phyloP scores from a whole-genome alignment of 2,329 filamentous ascomycete genomes.

The Arthrobotrys pseudoclavata region DNA sequence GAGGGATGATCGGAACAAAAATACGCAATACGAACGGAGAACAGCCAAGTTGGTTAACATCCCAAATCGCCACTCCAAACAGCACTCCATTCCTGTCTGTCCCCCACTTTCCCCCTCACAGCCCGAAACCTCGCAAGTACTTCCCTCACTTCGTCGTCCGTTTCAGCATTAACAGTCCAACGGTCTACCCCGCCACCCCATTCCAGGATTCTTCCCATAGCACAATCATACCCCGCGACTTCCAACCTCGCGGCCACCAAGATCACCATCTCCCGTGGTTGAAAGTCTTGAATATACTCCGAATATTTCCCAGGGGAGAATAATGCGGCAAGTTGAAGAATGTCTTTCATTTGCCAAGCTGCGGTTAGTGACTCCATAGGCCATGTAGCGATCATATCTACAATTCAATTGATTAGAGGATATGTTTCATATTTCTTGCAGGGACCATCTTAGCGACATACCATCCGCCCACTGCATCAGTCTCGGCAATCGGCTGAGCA shows the following conservation, averaged over 20 bases:
- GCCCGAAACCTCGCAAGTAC: conserved; percentile 40
- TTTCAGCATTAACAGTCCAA: conserved; percentile 52
- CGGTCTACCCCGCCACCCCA: conserved; percentile 48
- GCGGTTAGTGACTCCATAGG: conserved; percentile 38
- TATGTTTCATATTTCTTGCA: conserved; percentile 4
- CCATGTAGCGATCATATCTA: conserved; percentile 59
- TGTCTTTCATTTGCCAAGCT: conserved; percentile 57
- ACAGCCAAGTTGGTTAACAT: conserved; percentile 21
- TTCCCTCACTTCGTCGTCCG: conserved; percentile 57
- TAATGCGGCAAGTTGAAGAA: conserved; percentile 48
- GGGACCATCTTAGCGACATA: conserved; percentile 13
- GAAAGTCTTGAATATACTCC: conserved; percentile 43
- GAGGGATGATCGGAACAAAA: background rate
- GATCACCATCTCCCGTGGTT: conserved; percentile 53
- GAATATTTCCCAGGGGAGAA: conserved; percentile 46
- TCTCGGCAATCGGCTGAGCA: conserved; percentile 49
- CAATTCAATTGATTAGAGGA: conserved; percentile 2
- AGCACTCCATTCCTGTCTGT: conserved; percentile 52
- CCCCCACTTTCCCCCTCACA: conserved; percentile 49
- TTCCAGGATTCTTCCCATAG: conserved; percentile 34
- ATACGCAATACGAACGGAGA: background rate
- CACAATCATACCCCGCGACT: conserved; percentile 36
- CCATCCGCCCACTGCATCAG: conserved; percentile 57
- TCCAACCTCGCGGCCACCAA: conserved; percentile 51
- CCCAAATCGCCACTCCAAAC: conserved; percentile 54